Evolutionary conservation across 257 asterid genomes (phyloP).

Genomic region (Salvia hispanica): DNA sequence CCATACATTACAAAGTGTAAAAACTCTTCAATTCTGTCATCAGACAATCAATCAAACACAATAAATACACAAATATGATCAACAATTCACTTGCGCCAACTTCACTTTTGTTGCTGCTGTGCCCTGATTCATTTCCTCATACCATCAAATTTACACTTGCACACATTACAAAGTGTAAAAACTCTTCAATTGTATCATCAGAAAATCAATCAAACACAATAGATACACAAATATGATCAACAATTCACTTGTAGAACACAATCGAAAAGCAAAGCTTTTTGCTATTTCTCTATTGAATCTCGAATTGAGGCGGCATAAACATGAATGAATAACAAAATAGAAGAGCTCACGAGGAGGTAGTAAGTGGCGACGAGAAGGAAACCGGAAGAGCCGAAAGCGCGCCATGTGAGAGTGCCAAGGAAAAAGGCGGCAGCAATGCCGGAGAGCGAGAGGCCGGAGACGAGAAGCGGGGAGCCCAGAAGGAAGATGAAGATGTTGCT

Average conservation of each 20-base stretch:
- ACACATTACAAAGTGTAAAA: background rate
- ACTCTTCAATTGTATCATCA: background rate
- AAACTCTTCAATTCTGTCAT: too few species aligned
- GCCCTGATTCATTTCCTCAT: conserved; percentile 55
- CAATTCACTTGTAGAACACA: background rate
- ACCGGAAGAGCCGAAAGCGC: conserved; percentile 76
- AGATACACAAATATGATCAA: background rate
- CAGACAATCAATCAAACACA: conserved; percentile 1
- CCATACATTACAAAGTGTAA: background rate
- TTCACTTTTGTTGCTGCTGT: conserved; percentile 92
- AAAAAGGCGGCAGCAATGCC: conserved; percentile 84
- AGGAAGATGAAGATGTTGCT: conserved; percentile 61
- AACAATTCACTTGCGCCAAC: conserved; percentile 46
- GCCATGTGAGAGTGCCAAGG: conserved; percentile 92
- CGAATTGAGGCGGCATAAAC: too few species aligned
- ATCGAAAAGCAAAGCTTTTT: too few species aligned
- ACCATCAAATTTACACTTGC: conserved; percentile 15
- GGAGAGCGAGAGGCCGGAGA: conserved; percentile 70
- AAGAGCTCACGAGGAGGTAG: conserved; percentile 70
- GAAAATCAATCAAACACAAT: background rate
- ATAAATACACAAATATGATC: background rate
- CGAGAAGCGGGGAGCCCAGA: conserved; percentile 73
- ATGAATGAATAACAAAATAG: too few species aligned
- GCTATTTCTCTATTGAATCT: background rate
- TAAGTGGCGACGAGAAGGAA: conserved; percentile 84